Evolutionary conservation across 208 protist species (phyloP).

Genomic region (Wallacemonas sp.): DNA sequence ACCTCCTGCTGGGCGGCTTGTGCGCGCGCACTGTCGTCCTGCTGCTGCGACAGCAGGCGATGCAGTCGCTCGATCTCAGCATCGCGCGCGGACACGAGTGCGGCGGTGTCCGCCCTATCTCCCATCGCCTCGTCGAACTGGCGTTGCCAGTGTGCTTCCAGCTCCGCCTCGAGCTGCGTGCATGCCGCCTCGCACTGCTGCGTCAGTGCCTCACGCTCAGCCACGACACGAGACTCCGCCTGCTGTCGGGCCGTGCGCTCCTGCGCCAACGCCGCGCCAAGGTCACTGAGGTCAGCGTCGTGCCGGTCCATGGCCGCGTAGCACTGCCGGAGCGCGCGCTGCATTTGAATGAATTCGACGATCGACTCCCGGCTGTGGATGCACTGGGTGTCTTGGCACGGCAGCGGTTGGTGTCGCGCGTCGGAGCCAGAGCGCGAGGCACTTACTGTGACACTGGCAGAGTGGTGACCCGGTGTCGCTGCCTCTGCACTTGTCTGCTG

Average conservation of each 20-base stretch:
- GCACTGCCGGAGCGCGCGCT: constrained; percentile 57
- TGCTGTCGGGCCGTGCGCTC: background rate
- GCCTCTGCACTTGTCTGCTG: background rate
- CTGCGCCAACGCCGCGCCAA: background rate
- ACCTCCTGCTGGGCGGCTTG: constrained; percentile 11
- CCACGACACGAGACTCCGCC: background rate
- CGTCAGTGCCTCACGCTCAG: background rate
- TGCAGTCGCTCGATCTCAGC: constrained; percentile 11
- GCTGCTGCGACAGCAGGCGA: background rate
- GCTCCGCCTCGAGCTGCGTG: background rate
- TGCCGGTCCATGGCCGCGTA: constrained; percentile 41
- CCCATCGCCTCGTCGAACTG: constrained; percentile 17
- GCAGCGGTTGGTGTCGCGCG: background rate
- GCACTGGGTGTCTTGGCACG: constrained; percentile 41
- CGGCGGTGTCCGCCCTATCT: constrained; percentile 18
- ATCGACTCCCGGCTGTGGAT: constrained; percentile 79
- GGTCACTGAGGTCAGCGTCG: constrained; percentile 24
- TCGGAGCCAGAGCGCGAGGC: background rate
- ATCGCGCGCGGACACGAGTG: background rate
- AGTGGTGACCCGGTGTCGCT: background rate
- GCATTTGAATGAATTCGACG: constrained; percentile 64
- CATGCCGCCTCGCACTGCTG: background rate
- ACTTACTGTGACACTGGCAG: background rate
- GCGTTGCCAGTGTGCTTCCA: constrained; percentile 4
- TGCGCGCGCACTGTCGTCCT: background rate